Conservation (phyloP, 2,329 filamentous ascomycete genomes). For the Trichoderma cornu-damae region DNA sequence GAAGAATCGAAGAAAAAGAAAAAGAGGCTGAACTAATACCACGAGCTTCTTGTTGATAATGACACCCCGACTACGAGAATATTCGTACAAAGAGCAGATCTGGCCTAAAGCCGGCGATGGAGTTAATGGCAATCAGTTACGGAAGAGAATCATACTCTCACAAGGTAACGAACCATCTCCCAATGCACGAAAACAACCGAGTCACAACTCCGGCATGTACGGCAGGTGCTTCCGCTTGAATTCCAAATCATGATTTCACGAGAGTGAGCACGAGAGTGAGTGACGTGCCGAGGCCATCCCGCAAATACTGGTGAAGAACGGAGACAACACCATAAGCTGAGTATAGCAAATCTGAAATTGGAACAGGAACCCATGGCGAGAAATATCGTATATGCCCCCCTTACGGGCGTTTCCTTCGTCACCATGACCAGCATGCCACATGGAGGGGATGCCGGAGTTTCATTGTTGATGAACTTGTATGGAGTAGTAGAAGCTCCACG, state of each 20-base stretch:
- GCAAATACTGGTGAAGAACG: background rate
- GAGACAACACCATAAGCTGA: slow-evolving; percentile 8
- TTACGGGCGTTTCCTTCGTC: background rate
- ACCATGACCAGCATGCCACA: background rate
- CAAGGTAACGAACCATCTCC: background rate
- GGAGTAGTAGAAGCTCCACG: background rate
- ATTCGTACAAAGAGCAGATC: background rate
- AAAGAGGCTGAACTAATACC: background rate
- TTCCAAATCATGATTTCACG: background rate
- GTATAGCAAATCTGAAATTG: background rate
- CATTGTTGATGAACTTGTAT: too few relatives aligned
- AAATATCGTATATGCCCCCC: background rate
- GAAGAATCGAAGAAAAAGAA: too few relatives aligned
- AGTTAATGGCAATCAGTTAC: background rate
- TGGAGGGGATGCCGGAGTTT: too few relatives aligned
- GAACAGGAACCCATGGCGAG: background rate
- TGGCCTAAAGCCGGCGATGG: background rate
- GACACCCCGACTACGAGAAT: background rate
- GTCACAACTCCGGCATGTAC: background rate
- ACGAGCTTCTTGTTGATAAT: background rate
- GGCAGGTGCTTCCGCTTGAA: background rate
- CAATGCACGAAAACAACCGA: background rate
- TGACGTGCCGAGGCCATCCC: background rate
- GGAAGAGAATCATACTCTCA: background rate
- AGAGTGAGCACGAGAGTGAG: too few relatives aligned